These are phyloP conservation scores for Adansonia digitata DNA, from an alignment of 345 rosid genomes.

Conservation along the genomic window DNA sequence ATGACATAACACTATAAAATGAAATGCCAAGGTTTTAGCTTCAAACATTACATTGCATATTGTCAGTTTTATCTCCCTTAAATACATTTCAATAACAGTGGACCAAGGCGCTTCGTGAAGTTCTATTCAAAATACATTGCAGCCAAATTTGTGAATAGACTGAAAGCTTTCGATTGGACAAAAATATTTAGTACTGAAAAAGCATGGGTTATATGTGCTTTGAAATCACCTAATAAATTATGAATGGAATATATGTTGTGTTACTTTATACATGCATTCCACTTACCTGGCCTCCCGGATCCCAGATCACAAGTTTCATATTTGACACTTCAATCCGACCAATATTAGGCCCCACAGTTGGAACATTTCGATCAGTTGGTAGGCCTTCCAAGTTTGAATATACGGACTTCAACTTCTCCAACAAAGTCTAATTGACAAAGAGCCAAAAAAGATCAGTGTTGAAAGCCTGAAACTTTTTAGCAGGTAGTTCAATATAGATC, in stretches of 20 bases:
- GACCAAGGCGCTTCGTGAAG: neutral
- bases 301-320: conserved; percentile 92
- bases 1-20: neutral
- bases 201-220: neutral
- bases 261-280: neutral
- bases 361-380: conserved; percentile 93
- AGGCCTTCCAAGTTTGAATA: conserved; percentile 82
- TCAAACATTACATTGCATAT: neutral
- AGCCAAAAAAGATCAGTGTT: conserved; percentile 1
- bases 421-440: conserved; percentile 51
- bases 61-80: neutral
- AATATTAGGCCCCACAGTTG: conserved; percentile 93
- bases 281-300: conserved; percentile 93
- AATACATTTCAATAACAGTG: neutral
- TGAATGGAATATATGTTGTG: neutral
- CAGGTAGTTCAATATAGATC: neutral
- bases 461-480: neutral
- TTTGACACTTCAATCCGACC: conserved; percentile 78
- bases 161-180: neutral
- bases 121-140: neutral
- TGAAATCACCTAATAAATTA: neutral
- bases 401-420: conserved; percentile 86
- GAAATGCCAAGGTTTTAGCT: neutral
- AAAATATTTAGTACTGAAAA: neutral
- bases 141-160: neutral